Conservation (phyloP, 768 basidiomycete species). For the Amanita pallidorosea region DNA sequence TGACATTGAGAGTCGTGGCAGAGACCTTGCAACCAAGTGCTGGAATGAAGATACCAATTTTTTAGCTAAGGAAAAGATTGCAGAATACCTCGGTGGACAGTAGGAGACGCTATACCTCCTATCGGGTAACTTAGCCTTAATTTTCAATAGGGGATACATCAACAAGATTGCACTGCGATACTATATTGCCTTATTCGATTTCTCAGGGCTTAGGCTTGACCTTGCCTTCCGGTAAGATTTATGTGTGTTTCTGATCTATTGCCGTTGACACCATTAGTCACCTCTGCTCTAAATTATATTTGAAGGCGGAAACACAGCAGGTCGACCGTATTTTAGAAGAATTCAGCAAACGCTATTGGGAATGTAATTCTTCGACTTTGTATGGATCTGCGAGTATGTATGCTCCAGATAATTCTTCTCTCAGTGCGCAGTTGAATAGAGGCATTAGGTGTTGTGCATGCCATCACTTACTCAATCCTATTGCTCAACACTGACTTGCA, state of each 20-base stretch:
- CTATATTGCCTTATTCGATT: conserved; percentile 89
- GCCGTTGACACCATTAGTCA: conserved; percentile 33
- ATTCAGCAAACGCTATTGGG: conserved; percentile 85
- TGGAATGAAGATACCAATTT: conserved; percentile 84
- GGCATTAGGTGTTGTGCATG: conserved; percentile 60
- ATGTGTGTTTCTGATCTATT: background rate
- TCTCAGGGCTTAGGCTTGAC: conserved; percentile 71
- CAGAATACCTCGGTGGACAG: conserved; percentile 92
- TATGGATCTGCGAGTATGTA: conserved; percentile 78
- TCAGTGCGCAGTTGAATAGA: conserved; percentile 31
- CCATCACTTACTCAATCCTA: conserved; percentile 85
- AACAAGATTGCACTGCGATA: conserved; percentile 66
- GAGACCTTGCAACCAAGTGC: conserved; percentile 66
- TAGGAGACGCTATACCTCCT: conserved; percentile 33
- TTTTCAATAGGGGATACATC: conserved; percentile 46
- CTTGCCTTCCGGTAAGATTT: conserved; percentile 70
- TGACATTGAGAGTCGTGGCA: conserved; percentile 57
- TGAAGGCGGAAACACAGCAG: conserved; percentile 96
- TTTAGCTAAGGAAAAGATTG: conserved; percentile 82
- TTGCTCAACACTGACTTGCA: conserved; percentile 97
- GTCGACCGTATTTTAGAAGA: conserved; percentile 92
- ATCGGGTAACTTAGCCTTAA: conserved; percentile 4
- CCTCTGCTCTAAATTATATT: conserved; percentile 82
- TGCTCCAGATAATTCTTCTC: background rate
- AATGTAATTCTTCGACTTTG: conserved; percentile 74